phyloP scores from a whole-genome alignment of 208 protist genomes.

The Trypanosoma theileri region DNA sequence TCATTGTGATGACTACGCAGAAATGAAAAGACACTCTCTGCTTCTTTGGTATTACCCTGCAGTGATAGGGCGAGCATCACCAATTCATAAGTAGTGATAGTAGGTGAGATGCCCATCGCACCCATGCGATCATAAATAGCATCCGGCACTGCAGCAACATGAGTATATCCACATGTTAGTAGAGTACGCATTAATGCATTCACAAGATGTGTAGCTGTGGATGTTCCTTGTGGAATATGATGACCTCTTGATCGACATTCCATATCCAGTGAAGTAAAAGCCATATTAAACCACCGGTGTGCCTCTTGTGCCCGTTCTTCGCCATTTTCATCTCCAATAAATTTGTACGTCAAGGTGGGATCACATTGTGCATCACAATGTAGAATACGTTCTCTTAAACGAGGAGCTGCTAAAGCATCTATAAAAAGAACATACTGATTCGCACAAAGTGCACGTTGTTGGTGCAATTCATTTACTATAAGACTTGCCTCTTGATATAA shows the following conservation, averaged over 20 bases:
- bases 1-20: constrained; percentile 59
- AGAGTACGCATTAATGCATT: constrained; percentile 80
- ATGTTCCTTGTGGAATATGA: constrained; percentile 26
- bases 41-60: constrained; percentile 71
- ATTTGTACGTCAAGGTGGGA: constrained; percentile 75
- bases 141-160: constrained; percentile 64
- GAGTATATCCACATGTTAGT: constrained; percentile 74
- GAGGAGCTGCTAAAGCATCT: constrained; percentile 40
- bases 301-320: constrained; percentile 79
- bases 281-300: constrained; percentile 75
- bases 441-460: constrained; percentile 32
- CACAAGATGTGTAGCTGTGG: constrained; percentile 60
- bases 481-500: constrained; percentile 51
- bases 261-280: constrained; percentile 33
- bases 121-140: constrained; percentile 86
- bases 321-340: constrained; percentile 65
- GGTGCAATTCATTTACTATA: constrained; percentile 60
- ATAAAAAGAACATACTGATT: constrained; percentile 61
- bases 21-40: constrained; percentile 76
- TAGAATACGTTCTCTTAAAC: constrained; percentile 53
- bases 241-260: constrained; percentile 5
- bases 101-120: constrained; percentile 59
- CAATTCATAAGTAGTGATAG: constrained; percentile 75
- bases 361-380: constrained; percentile 70
- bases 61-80: constrained; percentile 71